These are phyloP conservation scores for Logfia minima DNA, from an alignment of 129 eudicot species.

Conservation along the genomic window DNA sequence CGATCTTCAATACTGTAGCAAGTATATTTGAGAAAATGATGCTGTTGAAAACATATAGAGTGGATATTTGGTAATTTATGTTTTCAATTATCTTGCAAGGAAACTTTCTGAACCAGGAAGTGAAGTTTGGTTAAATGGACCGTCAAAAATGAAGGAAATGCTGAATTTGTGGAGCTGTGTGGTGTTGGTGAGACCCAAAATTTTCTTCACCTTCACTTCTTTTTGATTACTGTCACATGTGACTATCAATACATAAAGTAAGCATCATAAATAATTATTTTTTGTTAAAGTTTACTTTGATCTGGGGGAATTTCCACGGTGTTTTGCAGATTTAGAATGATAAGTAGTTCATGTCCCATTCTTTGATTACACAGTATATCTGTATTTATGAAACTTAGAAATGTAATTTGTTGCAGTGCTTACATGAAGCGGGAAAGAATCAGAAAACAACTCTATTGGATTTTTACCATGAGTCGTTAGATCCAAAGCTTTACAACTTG, in stretches of 20 bases:
- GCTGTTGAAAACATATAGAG: not conserved
- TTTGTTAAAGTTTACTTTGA: not conserved
- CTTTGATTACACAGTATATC: not conserved
- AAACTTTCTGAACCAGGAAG: conserved; percentile 38
- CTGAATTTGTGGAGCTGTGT: conserved; percentile 63
- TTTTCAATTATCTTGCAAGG: conserved; percentile 37
- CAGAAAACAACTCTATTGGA: conserved; percentile 57
- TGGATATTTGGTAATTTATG: conserved; percentile 19
- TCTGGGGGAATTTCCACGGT: not conserved
- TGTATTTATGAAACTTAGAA: conserved; percentile 6
- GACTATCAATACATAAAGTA: conserved; percentile 2
- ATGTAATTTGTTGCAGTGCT: conserved; percentile 51
- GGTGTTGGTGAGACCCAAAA: conserved; percentile 53
- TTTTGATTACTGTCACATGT: conserved; percentile 3
- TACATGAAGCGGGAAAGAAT: conserved; percentile 66
- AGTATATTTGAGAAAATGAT: conserved; percentile 8
- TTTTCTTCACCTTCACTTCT: conserved; percentile 13
- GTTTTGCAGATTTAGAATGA: conserved; percentile 13
- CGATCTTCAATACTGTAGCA: conserved; percentile 11
- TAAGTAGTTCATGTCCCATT: conserved; percentile 1
- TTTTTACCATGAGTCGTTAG: conserved; percentile 63
- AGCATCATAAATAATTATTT: not conserved
- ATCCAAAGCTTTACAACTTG: conserved; percentile 50
- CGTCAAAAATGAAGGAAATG: conserved; percentile 53
- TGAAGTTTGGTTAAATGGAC: conserved; percentile 39